Evolutionary conservation across 148 eudicot genomes (phyloP).

Genomic region (Rhododendron ovatum): DNA sequence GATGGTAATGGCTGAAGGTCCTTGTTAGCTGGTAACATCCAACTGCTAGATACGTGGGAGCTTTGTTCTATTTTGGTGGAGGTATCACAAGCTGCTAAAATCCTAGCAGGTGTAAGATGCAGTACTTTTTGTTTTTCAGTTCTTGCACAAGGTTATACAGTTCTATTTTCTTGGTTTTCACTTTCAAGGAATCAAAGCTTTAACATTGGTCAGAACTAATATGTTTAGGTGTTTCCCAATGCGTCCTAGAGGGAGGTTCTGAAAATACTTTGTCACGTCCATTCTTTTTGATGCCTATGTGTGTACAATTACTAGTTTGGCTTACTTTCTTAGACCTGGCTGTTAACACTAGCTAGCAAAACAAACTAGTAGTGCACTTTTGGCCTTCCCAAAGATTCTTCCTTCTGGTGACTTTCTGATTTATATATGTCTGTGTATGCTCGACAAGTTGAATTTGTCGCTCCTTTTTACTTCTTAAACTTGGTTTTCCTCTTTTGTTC

Average conservation of each 20-base stretch:
- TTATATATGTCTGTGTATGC: background rate
- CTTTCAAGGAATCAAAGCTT: background rate
- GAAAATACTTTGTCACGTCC: background rate
- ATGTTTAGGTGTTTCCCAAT: background rate
- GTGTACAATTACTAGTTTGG: background rate
- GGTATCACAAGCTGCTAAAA: conserved; percentile 34
- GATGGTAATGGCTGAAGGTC: conserved; percentile 30
- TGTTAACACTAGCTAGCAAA: background rate
- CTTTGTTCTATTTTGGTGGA: conserved; percentile 44
- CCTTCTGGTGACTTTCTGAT: background rate
- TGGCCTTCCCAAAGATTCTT: background rate
- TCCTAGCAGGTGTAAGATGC: conserved; percentile 30
- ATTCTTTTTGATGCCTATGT: background rate
- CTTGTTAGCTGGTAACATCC: conserved; percentile 41
- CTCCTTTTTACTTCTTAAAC: background rate
- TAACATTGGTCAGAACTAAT: background rate
- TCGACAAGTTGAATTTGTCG: background rate
- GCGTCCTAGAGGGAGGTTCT: background rate
- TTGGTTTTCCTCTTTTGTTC: background rate
- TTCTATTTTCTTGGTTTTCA: background rate
- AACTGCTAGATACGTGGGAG: conserved; percentile 33
- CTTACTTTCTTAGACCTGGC: background rate
- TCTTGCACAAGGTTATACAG: background rate
- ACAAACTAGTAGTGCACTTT: background rate
- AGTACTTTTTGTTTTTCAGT: background rate